Conservation (phyloP, 805 yeast genomes). For the Candida dajiaensis region DNA sequence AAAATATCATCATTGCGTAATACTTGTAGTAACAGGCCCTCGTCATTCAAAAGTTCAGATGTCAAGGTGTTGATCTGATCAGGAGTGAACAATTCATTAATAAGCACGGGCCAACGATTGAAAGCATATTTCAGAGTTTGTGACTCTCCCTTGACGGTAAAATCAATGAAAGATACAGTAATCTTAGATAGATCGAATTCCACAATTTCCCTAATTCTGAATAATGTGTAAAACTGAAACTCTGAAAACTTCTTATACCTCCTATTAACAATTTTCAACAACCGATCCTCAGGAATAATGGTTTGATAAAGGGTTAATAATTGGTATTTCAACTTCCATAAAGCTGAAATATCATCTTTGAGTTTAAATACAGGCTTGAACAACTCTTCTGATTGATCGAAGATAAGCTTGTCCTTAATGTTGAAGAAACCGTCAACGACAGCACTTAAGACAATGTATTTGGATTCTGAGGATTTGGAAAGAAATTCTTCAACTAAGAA, state of each 20-base stretch:
- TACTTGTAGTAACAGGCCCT: slow-evolving; percentile 19
- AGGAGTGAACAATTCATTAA: slow-evolving; percentile 29
- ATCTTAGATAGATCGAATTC: slow-evolving; percentile 23
- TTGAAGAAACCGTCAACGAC: slow-evolving; percentile 37
- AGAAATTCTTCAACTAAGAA: slow-evolving; percentile 21
- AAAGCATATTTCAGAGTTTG: slow-evolving; percentile 26
- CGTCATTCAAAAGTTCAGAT: slow-evolving; percentile 17
- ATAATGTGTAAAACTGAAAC: slow-evolving; percentile 30
- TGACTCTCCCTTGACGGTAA: slow-evolving; percentile 11
- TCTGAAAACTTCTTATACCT: slow-evolving; percentile 2
- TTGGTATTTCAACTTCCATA: slow-evolving; percentile 44
- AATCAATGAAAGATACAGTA: slow-evolving; percentile 21
- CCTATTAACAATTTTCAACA: slow-evolving; percentile 4
- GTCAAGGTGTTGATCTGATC: slow-evolving; percentile 28
- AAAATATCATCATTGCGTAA: slow-evolving; percentile 35
- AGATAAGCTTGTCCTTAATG: slow-evolving; percentile 25
- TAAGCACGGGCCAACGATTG: slow-evolving; percentile 50
- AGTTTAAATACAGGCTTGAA: slow-evolving; percentile 24
- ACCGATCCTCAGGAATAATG: slow-evolving; percentile 24
- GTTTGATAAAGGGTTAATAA: slow-evolving; percentile 43
- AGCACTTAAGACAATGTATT: slow-evolving; percentile 24
- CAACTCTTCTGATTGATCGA: slow-evolving; percentile 17
- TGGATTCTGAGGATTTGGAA: slow-evolving; percentile 8
- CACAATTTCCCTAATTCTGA: slow-evolving; percentile 46
- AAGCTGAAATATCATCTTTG: slow-evolving; percentile 12